Evolutionary conservation across 495 filamentous ascomycete genomes (phyloP).

Genomic region (Jackrogersella multiformis): DNA sequence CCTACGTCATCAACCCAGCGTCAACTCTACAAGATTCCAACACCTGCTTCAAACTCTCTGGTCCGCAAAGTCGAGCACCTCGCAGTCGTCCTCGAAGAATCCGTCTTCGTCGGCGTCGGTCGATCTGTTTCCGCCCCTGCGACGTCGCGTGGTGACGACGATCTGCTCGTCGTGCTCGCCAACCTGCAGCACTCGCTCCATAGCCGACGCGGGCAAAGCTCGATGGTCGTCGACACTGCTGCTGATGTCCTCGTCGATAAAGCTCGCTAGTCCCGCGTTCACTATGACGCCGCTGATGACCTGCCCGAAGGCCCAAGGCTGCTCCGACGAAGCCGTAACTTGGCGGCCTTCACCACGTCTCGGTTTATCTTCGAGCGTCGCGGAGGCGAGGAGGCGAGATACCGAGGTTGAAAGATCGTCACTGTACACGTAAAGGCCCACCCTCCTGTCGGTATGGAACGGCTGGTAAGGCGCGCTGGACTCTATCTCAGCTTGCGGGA

Average conservation of each 20-base stretch:
- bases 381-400: slow-evolving; percentile 44
- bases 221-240: slow-evolving; percentile 59
- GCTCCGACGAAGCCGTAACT: slow-evolving; percentile 15
- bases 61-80: slow-evolving; percentile 89
- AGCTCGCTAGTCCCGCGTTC: slow-evolving; percentile 61
- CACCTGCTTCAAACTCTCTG: slow-evolving; percentile 71
- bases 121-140: slow-evolving; percentile 62
- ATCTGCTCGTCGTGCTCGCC: slow-evolving; percentile 77
- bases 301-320: slow-evolving; percentile 77
- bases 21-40: slow-evolving; percentile 24
- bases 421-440: slow-evolving; percentile 72
- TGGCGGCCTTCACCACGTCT: slow-evolving; percentile 31
- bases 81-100: slow-evolving; percentile 94
- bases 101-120: slow-evolving; percentile 71
- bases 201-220: slow-evolving; percentile 63
- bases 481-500: slow-evolving; percentile 91
- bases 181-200: slow-evolving; percentile 66
- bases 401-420: slow-evolving; percentile 41
- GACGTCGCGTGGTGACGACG: slow-evolving; percentile 79
- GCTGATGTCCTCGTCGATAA: slow-evolving; percentile 65
- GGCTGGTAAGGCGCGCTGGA: slow-evolving; percentile 90
- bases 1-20: slow-evolving; percentile 27
- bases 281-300: slow-evolving; percentile 68
- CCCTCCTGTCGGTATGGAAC: slow-evolving; percentile 86
- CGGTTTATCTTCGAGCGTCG: slow-evolving; percentile 43